Evolutionary conservation across 306 rosid genomes (phyloP), one percentile per base, ranked within the genome.

Genomic region (Abrus pulchellus): DNA sequence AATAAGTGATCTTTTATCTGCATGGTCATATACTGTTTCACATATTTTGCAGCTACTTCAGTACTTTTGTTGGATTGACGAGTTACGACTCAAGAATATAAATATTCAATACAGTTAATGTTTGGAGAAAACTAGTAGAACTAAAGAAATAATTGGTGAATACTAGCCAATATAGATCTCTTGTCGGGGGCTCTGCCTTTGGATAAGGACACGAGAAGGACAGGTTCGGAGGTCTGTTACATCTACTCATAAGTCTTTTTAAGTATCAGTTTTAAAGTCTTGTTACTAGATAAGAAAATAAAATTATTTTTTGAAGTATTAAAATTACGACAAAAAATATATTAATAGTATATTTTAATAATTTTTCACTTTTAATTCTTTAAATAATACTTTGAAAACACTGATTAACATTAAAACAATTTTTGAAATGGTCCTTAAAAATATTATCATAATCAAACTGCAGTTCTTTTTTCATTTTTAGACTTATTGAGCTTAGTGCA

Each of bases 371-470:
- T 20, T 20, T 20, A 20, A 20, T 20, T 20, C 20, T 20, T 20
- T 20, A 20, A 20, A 20, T 20, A 20, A 20, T 20, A 20, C 20
- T 20, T 20, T 20, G 20, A 20, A 20, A 20, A 20, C 20, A 20
- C 20, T 20, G 20, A 20, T 20, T 20, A 20, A 20, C 20, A 20
- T 20, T 20, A 20, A 20, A 20, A 20, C 20, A 20, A 20, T 20
- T 20, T 20, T 20, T 20, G 0, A 20, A 20, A 20, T 20, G 20
- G 20, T 29, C 76, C 64, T 53, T 1, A 10, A 54, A 72, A 53
- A 72, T 72, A 53, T 69, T 68, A 69, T 69, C 29, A 47, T 14
- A 41, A 14, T 66, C 53, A 41, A 68, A 68, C 56, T 0, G 5
- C 27, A 5, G 27, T 30, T 28, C 40, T 44, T 29, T 63, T 13